phyloP scores from a whole-genome alignment of 306 rosid species.

The Trifolium fragiferum region DNA sequence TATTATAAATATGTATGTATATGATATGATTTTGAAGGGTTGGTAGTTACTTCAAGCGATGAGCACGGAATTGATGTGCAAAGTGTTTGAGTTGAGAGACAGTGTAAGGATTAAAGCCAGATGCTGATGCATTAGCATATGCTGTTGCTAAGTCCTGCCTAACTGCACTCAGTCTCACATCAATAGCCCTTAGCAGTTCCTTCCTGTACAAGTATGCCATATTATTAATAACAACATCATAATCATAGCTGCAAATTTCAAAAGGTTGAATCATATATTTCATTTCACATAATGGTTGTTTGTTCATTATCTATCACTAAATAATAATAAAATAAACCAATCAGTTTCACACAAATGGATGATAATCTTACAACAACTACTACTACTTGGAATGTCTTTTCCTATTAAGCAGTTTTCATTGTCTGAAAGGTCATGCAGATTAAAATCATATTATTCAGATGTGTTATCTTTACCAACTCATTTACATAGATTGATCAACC shows the following conservation, averaged over 20 bases:
- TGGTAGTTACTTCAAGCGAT: conserved; percentile 65
- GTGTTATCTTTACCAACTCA: not conserved
- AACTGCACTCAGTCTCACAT: conserved; percentile 81
- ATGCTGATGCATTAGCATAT: conserved; percentile 80
- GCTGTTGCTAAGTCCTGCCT: conserved; percentile 83
- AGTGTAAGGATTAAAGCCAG: conserved; percentile 74
- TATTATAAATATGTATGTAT: not conserved
- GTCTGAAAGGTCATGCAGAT: not conserved
- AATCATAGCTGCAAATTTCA: not conserved
- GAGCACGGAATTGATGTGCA: conserved; percentile 79
- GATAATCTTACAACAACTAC: conserved; percentile 12
- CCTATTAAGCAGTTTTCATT: not conserved
- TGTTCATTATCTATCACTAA: not conserved
- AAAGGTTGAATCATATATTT: not conserved
- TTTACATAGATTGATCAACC: not conserved
- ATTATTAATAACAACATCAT: conserved; percentile 21
- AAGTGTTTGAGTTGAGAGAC: conserved; percentile 78
- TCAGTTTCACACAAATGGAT: not conserved
- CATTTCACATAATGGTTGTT: not conserved
- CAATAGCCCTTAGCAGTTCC: conserved; percentile 93
- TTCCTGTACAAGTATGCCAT: conserved; percentile 57
- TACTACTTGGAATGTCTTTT: conserved; percentile 17
- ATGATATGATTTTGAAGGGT: not conserved
- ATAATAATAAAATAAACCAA: not conserved
- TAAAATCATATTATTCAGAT: not conserved